These are phyloP conservation scores for Eucalyptus cloeziana DNA, from an alignment of 345 rosid species.

Conservation along the genomic window DNA sequence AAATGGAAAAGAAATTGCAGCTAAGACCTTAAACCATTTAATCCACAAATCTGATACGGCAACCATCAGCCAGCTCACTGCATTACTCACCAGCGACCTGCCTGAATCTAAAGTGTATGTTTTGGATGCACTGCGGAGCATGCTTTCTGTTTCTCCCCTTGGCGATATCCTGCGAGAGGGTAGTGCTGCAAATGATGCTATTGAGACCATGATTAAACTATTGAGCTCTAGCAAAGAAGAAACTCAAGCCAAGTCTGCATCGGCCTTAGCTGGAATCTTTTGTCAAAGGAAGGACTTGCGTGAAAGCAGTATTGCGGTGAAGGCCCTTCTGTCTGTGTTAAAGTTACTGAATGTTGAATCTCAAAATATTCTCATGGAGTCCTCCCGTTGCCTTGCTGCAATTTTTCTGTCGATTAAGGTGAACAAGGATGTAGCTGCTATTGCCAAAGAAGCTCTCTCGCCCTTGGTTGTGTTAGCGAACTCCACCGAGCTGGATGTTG, in stretches of 20 bases:
- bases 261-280: slow-evolving; percentile 89
- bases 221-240: slow-evolving; percentile 81
- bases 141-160: slow-evolving; percentile 86
- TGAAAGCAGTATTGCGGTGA: slow-evolving; percentile 79
- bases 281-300: slow-evolving; percentile 79
- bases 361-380: slow-evolving; percentile 65
- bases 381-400: slow-evolving; percentile 77
- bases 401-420: slow-evolving; percentile 85
- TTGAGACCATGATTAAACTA: slow-evolving; percentile 90
- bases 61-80: slow-evolving; percentile 94
- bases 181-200: slow-evolving; percentile 97
- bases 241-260: slow-evolving; percentile 95
- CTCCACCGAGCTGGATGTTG: slow-evolving; percentile 71
- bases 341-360: slow-evolving; percentile 73
- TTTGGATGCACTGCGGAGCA: slow-evolving; percentile 91
- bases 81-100: slow-evolving; percentile 84
- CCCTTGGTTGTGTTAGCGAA: slow-evolving; percentile 60
- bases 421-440: slow-evolving; percentile 82
- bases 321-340: slow-evolving; percentile 59
- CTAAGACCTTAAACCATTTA: slow-evolving; percentile 93
- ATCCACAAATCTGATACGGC: slow-evolving; percentile 98
- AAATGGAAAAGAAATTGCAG: slow-evolving; percentile 97
- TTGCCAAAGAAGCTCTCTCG: slow-evolving; percentile 74
- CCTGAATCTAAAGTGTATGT: slow-evolving; percentile 94
- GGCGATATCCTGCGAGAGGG: slow-evolving; percentile 83